Conservation (phyloP, 805 yeast species). For the Candida andamanensis region DNA sequence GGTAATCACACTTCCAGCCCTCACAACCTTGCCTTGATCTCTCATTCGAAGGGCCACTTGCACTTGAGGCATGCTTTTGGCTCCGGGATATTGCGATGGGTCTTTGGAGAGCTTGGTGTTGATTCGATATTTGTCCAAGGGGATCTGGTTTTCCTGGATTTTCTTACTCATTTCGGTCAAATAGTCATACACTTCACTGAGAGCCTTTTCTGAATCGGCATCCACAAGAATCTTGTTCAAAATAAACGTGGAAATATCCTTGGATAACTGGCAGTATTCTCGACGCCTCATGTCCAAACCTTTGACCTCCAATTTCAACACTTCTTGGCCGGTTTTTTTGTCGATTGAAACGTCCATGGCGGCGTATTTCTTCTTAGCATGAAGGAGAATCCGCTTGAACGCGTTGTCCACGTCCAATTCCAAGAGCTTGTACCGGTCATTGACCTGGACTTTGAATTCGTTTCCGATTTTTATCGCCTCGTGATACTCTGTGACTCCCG, state of each 20-base stretch:
- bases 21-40: conserved; percentile 78
- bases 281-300: conserved; percentile 97
- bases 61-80: conserved; percentile 80
- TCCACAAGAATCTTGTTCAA: conserved; percentile 68
- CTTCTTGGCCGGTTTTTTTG: conserved; percentile 48
- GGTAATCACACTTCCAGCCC: conserved; percentile 86
- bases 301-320: conserved; percentile 71
- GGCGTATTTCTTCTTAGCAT: conserved; percentile 97
- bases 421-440: conserved; percentile 77
- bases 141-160: conserved; percentile 55
- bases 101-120: conserved; percentile 88
- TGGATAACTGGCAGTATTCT: conserved; percentile 90
- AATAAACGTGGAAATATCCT: conserved; percentile 76
- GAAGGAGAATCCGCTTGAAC: conserved; percentile 75
- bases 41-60: conserved; percentile 83
- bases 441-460: conserved; percentile 77
- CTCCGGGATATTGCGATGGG: conserved; percentile 77
- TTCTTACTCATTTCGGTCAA: conserved; percentile 55
- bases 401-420: conserved; percentile 96
- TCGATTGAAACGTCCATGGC: conserved; percentile 64
- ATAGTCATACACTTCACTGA: conserved; percentile 66
- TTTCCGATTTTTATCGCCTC: conserved; percentile 84
- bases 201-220: conserved; percentile 69
- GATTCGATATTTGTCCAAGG: conserved; percentile 68
- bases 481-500: conserved; percentile 60